Evolutionary conservation across 2,329 filamentous ascomycete species (phyloP), one percentile per base, ranked within the genome.

Genomic region (Grosmannia serpens): DNA sequence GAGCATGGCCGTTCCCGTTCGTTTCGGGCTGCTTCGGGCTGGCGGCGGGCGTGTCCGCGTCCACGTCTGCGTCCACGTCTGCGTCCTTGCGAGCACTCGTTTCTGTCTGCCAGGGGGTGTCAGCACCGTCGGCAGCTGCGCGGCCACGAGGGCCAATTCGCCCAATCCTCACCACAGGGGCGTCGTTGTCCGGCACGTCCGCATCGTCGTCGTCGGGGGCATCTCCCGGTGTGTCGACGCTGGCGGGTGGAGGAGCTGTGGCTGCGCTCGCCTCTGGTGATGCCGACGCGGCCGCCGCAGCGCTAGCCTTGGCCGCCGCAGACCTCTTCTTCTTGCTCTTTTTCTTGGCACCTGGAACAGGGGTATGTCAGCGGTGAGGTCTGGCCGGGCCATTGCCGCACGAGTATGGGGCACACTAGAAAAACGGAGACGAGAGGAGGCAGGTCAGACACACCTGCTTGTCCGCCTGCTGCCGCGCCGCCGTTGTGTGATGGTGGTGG

Each of bases 271-370:
- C 56, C 24, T 56, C 52, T 44, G 63, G 35, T 22, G 66, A 64
- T 65, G 63, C 62, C 44, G 62, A 41, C 26, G 61, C 55, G 22
- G 60, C 57, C 22, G 57, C 44, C 31, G 55, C 52, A 13, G 70
- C 62, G 65, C 77, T 78, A 59, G 71, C 68, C 68, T 78, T 80
- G 67, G 71, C 72, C 51, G 73, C 73, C 64, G 77, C 80, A 9
- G 61, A 55, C 74, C 79, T 82, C 73, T 81, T 83, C 71, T 82
- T 83, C 65, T 78, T 82, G 66, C 76, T 78, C 68, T 76, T 78
- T 73, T 80, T 83, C 72, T 81, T 83, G 70, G 78, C 80, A 55
- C 74, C 66, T 65, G 71, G 29, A 38, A 47, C 74, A 74, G 67
- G 60, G 64, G 33, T 17, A 17, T n/a, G 29, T 49, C 52, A 52